phyloP scores from a whole-genome alignment of 306 rosid genomes.

The Prunus dulcis region DNA sequence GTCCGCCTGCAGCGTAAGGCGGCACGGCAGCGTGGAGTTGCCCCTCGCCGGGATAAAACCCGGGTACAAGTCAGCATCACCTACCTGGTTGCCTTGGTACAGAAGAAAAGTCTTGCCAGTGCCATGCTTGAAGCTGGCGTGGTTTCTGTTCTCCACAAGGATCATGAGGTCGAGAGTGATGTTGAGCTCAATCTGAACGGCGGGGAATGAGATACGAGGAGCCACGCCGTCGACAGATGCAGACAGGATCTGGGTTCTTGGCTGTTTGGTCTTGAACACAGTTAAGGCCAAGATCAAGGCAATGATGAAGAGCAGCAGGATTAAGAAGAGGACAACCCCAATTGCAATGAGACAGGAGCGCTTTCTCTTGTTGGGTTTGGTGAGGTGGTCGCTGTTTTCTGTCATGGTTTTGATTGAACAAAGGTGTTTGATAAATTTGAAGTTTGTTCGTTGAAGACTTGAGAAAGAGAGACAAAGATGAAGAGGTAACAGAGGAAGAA shows the following conservation, averaged over 20 bases:
- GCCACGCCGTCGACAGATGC: slow-evolving; percentile 47
- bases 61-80: slow-evolving; percentile 44
- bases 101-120: slow-evolving; percentile 41
- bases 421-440: not conserved
- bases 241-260: slow-evolving; percentile 35
- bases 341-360: slow-evolving; percentile 21
- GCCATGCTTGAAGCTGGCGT: slow-evolving; percentile 50
- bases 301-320: slow-evolving; percentile 27
- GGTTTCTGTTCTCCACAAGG: slow-evolving; percentile 46
- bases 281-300: slow-evolving; percentile 46
- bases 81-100: slow-evolving; percentile 41
- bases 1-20: slow-evolving; percentile 51
- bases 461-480: not conserved
- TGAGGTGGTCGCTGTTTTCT: not conserved
- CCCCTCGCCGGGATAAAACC: slow-evolving; percentile 51
- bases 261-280: slow-evolving; percentile 48
- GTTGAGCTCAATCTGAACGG: slow-evolving; percentile 40
- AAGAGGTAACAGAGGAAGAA: too few species aligned
- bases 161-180: slow-evolving; percentile 45
- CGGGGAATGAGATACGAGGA: slow-evolving; percentile 46
- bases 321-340: slow-evolving; percentile 17
- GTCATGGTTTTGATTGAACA: not conserved
- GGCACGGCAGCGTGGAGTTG: slow-evolving; percentile 27
- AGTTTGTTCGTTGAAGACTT: not conserved
- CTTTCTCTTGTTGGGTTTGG: slow-evolving; percentile 6